A percentile compares a stretch with the other conserved stretches of the same genome.
These are phyloP conservation scores for Fusarium sp. DNA, from an alignment of 2,329 filamentous ascomycete genomes.

Conservation along the genomic window DNA sequence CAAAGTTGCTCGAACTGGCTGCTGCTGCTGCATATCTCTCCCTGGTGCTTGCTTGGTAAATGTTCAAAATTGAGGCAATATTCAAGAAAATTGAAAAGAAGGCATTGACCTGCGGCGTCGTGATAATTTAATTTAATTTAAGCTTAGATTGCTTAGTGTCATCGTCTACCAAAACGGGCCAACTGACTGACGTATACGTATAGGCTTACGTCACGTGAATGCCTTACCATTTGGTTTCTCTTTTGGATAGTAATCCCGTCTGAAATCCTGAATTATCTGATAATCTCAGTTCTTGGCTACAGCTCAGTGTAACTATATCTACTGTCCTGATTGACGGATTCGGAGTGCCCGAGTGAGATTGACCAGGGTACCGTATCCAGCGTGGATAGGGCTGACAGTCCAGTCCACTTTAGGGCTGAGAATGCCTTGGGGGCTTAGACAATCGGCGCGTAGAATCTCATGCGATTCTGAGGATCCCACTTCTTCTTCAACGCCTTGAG, in stretches of 20 bases:
- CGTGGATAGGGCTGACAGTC: slow-evolving; percentile 11
- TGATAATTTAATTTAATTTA: too few relatives aligned
- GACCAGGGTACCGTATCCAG: not conserved
- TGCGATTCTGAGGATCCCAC: slow-evolving; percentile 58
- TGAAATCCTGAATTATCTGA: not conserved
- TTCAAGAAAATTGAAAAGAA: not conserved
- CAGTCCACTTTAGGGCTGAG: not conserved
- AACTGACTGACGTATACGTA: not conserved
- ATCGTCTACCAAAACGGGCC: not conserved
- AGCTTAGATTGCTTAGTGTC: slow-evolving; percentile 19
- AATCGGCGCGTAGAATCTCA: slow-evolving; percentile 48
- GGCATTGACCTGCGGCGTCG: too few relatives aligned
- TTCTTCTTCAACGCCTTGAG: slow-evolving; percentile 60
- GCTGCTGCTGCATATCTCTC: slow-evolving; percentile 14
- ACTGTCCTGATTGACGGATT: not conserved
- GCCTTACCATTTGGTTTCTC: not conserved
- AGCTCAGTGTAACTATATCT: not conserved
- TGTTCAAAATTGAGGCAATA: not conserved
- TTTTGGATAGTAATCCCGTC: not conserved
- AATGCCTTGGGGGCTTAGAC: slow-evolving; percentile 9
- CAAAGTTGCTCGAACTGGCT: slow-evolving; percentile 15
- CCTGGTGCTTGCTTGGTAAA: not conserved
- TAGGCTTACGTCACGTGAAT: slow-evolving; percentile 23
- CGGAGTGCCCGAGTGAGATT: not conserved
- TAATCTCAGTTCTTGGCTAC: slow-evolving; percentile 6